Evolutionary conservation across 257 asterid genomes (phyloP), one percentile per base, ranked within the genome.

Genomic region (Nemophila menziesii): DNA sequence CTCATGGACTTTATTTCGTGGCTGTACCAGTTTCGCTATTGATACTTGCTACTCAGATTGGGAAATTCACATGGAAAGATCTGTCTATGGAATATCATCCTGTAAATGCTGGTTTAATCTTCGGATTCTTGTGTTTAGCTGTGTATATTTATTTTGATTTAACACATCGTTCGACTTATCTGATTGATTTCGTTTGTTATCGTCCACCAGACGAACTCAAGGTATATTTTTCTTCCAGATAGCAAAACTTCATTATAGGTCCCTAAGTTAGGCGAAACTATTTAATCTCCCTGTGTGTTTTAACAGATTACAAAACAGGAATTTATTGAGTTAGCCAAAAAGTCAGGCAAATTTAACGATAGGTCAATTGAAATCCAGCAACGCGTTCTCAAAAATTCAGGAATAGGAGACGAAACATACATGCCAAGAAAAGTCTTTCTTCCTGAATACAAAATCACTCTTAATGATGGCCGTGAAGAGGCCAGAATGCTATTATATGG

Each of bases 381-480:
- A 11, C 54, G 49, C 13, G 79, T 64, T 33, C 79, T 79, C 51
- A 62, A 72, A 60, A 64, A 57, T 23, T 79, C 92, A 13, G 82
- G 85, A 56, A 49, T 79, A 13, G 85, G 92, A 34, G 67, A 75
- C 21, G 74, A 69, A 33, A 79, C 79, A 11, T 72, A 79, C 67
- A 65, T 79, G 16, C 85, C 92, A 12, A 66, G 77, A 0, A 47
- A 43, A 19, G 44, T 75, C 3, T 74, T 79, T 64, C 60, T 20
- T 16, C 77, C 81, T 0, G 55, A 60, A 21, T 58, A 56, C 59
- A 26, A 7, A 13, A 58, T 43, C 26, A 64, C 66, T 62, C 48
- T 75, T 5, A 51, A 12, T 16, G 60, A 20, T 5, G 81, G 73
- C 7, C 56, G 85, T 19, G 73, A 74, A 43, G 85, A 79, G 64